Conservation (phyloP, 768 basidiomycete species). For the Boletus fagicola region DNA sequence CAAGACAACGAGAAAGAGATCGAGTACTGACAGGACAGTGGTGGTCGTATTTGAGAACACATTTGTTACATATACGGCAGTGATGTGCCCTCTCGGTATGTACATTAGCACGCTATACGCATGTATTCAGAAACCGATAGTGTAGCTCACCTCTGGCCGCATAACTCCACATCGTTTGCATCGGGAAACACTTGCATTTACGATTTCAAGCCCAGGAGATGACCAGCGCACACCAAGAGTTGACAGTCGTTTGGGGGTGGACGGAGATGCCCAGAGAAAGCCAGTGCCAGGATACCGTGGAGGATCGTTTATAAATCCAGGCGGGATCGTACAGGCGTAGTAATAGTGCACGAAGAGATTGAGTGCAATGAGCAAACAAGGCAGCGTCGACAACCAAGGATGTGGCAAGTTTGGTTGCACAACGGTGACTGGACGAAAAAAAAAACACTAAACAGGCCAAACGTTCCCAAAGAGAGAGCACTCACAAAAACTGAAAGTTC, state of each 20-base stretch:
- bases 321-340: slow-evolving; percentile 72
- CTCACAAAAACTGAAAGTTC: slow-evolving; percentile 80
- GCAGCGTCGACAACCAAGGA: slow-evolving; percentile 58
- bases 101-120: slow-evolving; percentile 12
- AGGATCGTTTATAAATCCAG: slow-evolving; percentile 75
- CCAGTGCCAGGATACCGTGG: slow-evolving; percentile 39
- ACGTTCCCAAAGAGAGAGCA: slow-evolving; percentile 14
- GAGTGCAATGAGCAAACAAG: slow-evolving; percentile 70
- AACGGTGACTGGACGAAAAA: slow-evolving; percentile 62
- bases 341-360: slow-evolving; percentile 86
- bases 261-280: slow-evolving; percentile 56
- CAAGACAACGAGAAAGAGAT: neutral
- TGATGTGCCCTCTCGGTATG: slow-evolving; percentile 80
- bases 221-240: slow-evolving; percentile 51
- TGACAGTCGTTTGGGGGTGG: slow-evolving; percentile 13
- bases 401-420: slow-evolving; percentile 64
- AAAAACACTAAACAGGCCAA: neutral
- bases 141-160: slow-evolving; percentile 71
- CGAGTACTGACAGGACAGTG: slow-evolving; percentile 76
- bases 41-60: slow-evolving; percentile 88
- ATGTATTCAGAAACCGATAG: neutral
- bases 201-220: slow-evolving; percentile 43
- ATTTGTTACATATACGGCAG: slow-evolving; percentile 87
- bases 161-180: slow-evolving; percentile 67
- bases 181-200: slow-evolving; percentile 52